Conservation (phyloP, 768 basidiomycete species). For the Mycena polygramma region DNA sequence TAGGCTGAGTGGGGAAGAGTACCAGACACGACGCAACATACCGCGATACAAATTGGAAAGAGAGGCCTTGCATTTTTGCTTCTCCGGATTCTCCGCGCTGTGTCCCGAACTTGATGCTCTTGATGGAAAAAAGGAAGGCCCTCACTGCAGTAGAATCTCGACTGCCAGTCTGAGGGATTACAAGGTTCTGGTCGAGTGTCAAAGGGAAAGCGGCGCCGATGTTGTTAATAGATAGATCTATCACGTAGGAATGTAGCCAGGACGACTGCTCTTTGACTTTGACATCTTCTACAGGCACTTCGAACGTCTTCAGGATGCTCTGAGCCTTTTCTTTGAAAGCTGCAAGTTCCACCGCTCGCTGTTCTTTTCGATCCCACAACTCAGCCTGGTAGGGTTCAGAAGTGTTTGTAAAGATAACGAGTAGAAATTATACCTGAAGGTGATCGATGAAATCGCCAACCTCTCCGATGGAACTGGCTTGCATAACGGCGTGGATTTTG, state of each 20-base stretch:
- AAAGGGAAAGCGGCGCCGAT: constrained; percentile 95
- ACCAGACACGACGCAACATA: constrained; percentile 50
- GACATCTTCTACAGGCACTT: constrained; percentile 66
- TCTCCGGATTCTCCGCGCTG: constrained; percentile 85
- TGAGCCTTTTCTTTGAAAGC: constrained; percentile 88
- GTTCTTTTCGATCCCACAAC: constrained; percentile 77
- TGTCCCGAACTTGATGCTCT: constrained; percentile 78
- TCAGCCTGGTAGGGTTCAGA: constrained; percentile 66
- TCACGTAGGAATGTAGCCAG: constrained; percentile 69
- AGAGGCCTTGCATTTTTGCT: constrained; percentile 77
- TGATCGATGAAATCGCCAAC: constrained; percentile 91
- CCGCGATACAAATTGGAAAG: constrained; percentile 89
- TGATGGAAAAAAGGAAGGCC: constrained; percentile 90
- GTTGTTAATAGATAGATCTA: constrained; percentile 69
- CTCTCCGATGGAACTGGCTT: constrained; percentile 92
- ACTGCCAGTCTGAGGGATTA: constrained; percentile 57
- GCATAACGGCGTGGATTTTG: constrained; percentile 94
- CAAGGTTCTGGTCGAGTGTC: constrained; percentile 69
- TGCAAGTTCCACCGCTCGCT: constrained; percentile 81
- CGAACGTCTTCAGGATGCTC: constrained; percentile 80
- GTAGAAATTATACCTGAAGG: constrained; percentile 68
- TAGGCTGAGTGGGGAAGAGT: constrained; percentile 32
- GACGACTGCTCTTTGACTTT: constrained; percentile 52
- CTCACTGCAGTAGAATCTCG: constrained; percentile 64
- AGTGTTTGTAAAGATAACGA: not conserved